Evolutionary conservation across 1,284 basidiomycete genomes (phyloP), one percentile per base, ranked within the genome.

Genomic region (Pholiota adiposa): DNA sequence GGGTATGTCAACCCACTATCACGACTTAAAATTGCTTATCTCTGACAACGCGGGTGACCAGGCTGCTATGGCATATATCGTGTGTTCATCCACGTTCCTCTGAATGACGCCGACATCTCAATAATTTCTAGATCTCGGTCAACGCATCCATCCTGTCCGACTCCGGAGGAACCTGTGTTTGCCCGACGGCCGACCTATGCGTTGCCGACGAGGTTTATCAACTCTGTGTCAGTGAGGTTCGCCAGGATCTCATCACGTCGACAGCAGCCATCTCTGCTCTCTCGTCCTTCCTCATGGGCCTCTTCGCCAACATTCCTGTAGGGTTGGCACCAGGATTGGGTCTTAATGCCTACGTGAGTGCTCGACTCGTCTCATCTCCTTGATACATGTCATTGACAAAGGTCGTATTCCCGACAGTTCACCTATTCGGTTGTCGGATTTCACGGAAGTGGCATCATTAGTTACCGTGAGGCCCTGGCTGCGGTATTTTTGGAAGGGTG

Each of bases 401-500:
- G 14, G 29, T 16, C 43, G 18, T 29, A 49, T n/a, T 8, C 7
- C 18, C 25, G 56, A 1, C 62, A 95, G 88, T 95, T 96, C 73
- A 83, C 94, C 18, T 95, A 93, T 76, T 93, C 92, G 18, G 86
- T 96, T 43, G 94, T 96, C 46, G 94, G 94, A 7, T 89, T 86
- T 74, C 88, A 93, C 66, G 92, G 92, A 8, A 80, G 82, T 21
- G 94, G 94, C 19, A 81, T 85, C 51, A 88, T 94, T 66, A 81
- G 86, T 2, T 96, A 94, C 72, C 79, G 83, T 19, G 89, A 95
- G 74, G 94, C 94, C 0, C 82, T 96, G n/a, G 87, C 89, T 14
- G 94, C 94, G 29, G 91, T 96, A 53, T 96, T 94, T 75, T 79
- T 94, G 63, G 92, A 94, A 79, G 92, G 94, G 85, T 89, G 65